Percentiles rank a stretch among this genome's conserved stretches.
phyloP scores from a whole-genome alignment of 1,284 basidiomycete genomes.

The Apiotrichum akiyoshidainum region DNA sequence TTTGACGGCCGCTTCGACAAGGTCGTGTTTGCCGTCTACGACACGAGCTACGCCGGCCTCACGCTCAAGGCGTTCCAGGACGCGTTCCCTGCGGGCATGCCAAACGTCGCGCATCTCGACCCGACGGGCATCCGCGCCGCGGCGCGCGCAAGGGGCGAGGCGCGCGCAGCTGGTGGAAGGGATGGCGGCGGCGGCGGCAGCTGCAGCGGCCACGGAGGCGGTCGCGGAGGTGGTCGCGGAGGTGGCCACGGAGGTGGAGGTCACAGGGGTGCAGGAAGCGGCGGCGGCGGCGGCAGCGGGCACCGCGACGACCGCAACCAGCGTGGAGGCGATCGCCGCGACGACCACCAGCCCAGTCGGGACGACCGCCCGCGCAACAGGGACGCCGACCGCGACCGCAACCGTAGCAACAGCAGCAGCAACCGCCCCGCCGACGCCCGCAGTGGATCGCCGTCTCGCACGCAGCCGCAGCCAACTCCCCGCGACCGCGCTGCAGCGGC shows the following conservation, averaged over 20 bases:
- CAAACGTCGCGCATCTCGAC: background rate
- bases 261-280: too few species aligned
- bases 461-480: background rate
- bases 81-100: background rate
- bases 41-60: background rate
- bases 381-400: background rate
- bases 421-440: background rate
- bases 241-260: background rate
- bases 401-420: background rate
- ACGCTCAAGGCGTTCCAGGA: conserved; percentile 6
- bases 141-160: background rate
- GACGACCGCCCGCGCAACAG: background rate
- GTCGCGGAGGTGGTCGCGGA: background rate
- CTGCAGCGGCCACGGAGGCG: too few species aligned
- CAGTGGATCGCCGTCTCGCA: background rate
- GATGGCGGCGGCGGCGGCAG: too few species aligned
- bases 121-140: background rate
- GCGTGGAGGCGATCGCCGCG: background rate
- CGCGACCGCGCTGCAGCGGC: background rate
- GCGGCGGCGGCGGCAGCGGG: too few species aligned
- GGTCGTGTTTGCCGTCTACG: conserved; percentile 18
- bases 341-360: too few species aligned
- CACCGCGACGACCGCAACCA: background rate
- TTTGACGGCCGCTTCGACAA: conserved; percentile 10
- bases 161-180: too few species aligned